A percentile compares a stretch with the other conserved stretches of the same genome.
Evolutionary conservation across 2,329 filamentous ascomycete genomes (phyloP).

Genomic region (Trichoderma cornu-damae): DNA sequence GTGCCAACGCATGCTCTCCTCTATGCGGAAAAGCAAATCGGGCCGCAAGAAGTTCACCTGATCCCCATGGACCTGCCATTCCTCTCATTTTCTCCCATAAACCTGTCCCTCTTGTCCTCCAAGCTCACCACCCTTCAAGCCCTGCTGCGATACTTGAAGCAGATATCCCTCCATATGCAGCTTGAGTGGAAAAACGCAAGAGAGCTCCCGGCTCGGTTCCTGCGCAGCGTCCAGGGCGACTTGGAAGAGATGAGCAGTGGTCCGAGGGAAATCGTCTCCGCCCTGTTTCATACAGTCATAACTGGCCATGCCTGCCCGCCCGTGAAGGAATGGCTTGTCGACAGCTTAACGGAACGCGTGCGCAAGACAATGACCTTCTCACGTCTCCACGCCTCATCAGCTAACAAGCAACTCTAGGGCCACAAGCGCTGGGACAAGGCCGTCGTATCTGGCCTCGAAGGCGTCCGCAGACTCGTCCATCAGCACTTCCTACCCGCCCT

Average conservation of each 20-base stretch:
- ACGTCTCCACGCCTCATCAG: conserved; percentile 58
- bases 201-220: conserved; percentile 72
- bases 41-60: conserved; percentile 43
- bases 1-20: conserved; percentile 73
- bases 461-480: conserved; percentile 71
- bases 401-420: conserved; percentile 48
- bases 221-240: conserved; percentile 71
- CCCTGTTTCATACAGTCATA: conserved; percentile 76
- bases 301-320: conserved; percentile 73
- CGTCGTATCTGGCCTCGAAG: conserved; percentile 70
- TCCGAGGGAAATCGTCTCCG: conserved; percentile 60
- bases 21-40: conserved; percentile 38
- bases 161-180: conserved; percentile 72
- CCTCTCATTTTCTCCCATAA: conserved; percentile 69
- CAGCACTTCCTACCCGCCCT: conserved; percentile 85
- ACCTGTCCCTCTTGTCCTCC: conserved; percentile 76
- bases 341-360: conserved; percentile 74
- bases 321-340: conserved; percentile 82
- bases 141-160: conserved; percentile 75
- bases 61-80: conserved; percentile 80
- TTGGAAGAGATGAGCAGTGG: conserved; percentile 57
- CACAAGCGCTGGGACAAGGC: conserved; percentile 95
- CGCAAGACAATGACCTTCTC: conserved; percentile 40
- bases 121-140: conserved; percentile 87
- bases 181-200: conserved; percentile 79